phyloP scores from a whole-genome alignment of 1,284 basidiomycete species.

The Malassezia brasiliensis region DNA sequence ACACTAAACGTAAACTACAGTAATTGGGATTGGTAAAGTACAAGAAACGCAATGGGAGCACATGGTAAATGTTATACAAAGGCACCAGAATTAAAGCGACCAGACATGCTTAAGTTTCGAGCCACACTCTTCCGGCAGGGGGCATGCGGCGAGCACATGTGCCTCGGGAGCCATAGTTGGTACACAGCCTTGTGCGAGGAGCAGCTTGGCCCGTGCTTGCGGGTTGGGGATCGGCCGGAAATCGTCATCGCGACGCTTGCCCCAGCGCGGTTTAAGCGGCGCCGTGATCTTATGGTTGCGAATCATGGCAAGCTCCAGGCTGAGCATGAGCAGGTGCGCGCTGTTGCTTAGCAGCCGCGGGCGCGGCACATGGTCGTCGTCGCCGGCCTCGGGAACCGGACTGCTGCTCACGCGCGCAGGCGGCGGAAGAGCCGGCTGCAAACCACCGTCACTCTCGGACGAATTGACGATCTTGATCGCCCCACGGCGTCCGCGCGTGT shows the following conservation, averaged over 20 bases:
- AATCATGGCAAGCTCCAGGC: slow-evolving; percentile 45
- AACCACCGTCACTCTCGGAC: slow-evolving; percentile 1
- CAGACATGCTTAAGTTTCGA: not conserved
- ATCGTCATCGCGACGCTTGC: slow-evolving; percentile 34
- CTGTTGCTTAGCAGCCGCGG: slow-evolving; percentile 38
- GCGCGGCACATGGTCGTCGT: slow-evolving; percentile 13
- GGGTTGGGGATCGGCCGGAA: slow-evolving; percentile 15
- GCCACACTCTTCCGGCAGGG: not conserved
- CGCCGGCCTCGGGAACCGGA: not conserved
- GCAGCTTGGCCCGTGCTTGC: not conserved
- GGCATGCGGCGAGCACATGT: not conserved
- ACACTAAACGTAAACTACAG: not conserved
- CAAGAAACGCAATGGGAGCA: not conserved
- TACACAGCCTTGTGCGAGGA: not conserved
- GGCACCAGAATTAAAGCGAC: not conserved
- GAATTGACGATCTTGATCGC: slow-evolving; percentile 27
- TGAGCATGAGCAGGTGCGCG: slow-evolving; percentile 44
- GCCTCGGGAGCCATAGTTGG: not conserved
- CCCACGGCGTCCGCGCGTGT: slow-evolving; percentile 22
- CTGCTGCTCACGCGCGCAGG: not conserved
- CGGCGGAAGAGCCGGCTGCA: not conserved
- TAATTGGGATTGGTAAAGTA: not conserved
- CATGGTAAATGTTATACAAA: not conserved
- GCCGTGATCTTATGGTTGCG: slow-evolving; percentile 42
- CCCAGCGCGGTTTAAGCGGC: slow-evolving; percentile 43